phyloP scores from a whole-genome alignment of 177 flowering plant genomes.

The Vitis hybrid region DNA sequence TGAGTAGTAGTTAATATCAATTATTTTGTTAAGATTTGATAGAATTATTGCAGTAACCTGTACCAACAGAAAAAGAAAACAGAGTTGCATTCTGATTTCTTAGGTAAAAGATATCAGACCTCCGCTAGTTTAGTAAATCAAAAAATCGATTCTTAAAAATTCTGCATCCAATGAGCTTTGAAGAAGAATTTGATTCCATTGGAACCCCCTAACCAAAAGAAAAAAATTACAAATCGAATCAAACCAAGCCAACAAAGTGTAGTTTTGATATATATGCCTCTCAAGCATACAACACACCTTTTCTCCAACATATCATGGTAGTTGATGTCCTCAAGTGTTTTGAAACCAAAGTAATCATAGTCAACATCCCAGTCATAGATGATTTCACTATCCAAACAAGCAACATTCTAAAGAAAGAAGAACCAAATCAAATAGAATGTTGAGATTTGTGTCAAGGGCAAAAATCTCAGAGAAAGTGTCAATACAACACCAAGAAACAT shows the following conservation, averaged over 20 bases:
- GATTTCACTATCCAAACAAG: conserved; percentile 91
- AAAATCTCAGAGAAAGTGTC: too few species aligned
- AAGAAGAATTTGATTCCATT: conserved; percentile 76
- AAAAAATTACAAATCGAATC: background rate
- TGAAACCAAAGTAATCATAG: conserved; percentile 97
- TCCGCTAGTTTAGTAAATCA: conserved; percentile 95
- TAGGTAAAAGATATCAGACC: conserved; percentile 39
- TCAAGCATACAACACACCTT: conserved; percentile 44
- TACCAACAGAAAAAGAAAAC: conserved; percentile 9
- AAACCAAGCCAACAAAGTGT: background rate
- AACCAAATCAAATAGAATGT: background rate
- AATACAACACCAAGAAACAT: too few species aligned
- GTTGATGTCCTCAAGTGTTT: conserved; percentile 98
- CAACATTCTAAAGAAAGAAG: conserved; percentile 77
- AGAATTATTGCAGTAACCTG: conserved; percentile 77
- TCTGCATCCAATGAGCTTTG: conserved; percentile 86
- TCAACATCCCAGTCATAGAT: conserved; percentile 97
- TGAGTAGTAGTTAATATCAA: conserved; percentile 91
- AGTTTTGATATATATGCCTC: background rate
- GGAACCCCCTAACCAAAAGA: conserved; percentile 60
- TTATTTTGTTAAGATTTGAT: conserved; percentile 82
- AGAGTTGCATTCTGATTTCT: background rate
- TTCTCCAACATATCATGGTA: conserved; percentile 87
- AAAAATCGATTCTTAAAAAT: conserved; percentile 76
- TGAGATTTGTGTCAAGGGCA: too few species aligned